These are phyloP conservation scores for Camellia lanceoleosa DNA, from an alignment of 148 eudicot species.

Conservation along the genomic window DNA sequence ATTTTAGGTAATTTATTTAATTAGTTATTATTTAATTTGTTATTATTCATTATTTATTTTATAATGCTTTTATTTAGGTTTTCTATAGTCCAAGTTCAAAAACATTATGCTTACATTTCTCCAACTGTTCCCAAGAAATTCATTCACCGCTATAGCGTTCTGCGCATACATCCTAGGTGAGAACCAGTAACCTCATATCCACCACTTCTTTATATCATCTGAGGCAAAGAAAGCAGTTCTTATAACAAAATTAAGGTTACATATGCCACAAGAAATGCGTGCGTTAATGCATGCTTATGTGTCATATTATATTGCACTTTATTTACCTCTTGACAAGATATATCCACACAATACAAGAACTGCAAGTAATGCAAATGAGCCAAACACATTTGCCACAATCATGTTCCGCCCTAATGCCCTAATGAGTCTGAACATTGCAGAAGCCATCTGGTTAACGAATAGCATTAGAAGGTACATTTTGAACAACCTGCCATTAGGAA, in stretches of 20 bases:
- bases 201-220: conserved; percentile 52
- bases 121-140: conserved; percentile 68
- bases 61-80: no score
- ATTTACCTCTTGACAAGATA: conserved; percentile 35
- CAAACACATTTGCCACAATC: conserved; percentile 36
- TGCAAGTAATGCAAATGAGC: conserved; percentile 29
- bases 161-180: conserved; percentile 60
- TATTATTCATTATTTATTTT: no score
- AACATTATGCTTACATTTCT: conserved; percentile 27
- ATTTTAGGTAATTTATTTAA: no score
- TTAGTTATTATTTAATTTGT: no score
- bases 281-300: not conserved
- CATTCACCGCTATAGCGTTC: conserved; percentile 57
- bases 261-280: not conserved
- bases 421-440: conserved; percentile 33
- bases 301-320: not conserved
- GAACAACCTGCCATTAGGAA: conserved; percentile 25
- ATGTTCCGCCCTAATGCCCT: conserved; percentile 33
- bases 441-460: conserved; percentile 28
- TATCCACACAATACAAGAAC: conserved; percentile 31
- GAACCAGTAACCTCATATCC: conserved; percentile 66
- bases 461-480: conserved; percentile 29
- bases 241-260: not conserved
- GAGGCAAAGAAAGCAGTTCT: not conserved
- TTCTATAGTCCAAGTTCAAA: conserved; percentile 17